Evolutionary conservation across 2,329 filamentous ascomycete genomes (phyloP).

Genomic region (Periconia sp.): DNA sequence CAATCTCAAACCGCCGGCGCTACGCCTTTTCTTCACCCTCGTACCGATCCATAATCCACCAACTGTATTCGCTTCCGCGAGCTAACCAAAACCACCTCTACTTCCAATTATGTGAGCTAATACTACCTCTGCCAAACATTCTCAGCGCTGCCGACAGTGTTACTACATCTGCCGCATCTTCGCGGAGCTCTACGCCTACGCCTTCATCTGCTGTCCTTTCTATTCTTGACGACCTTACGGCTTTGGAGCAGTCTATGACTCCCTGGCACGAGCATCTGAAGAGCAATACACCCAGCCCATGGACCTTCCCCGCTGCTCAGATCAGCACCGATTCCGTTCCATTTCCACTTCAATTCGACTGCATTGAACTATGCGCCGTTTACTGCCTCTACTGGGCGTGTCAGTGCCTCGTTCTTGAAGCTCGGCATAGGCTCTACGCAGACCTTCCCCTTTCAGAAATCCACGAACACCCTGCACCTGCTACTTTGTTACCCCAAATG

Average conservation of each 20-base stretch:
- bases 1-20: conserved; percentile 14
- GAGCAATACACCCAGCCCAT: conserved; percentile 10
- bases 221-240: conserved; percentile 16
- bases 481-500: conserved; percentile 6
- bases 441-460: conserved; percentile 7
- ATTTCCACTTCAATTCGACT: conserved; percentile 23
- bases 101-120: conserved; percentile 22
- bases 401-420: conserved; percentile 24
- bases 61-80: conserved; percentile 14
- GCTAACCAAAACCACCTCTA: conserved; percentile 18
- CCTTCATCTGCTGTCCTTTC: conserved; percentile 1
- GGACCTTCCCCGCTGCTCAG: conserved; percentile 13
- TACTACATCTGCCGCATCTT: too few relatives aligned
- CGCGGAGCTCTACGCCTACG: background rate
- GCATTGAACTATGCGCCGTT: conserved; percentile 23
- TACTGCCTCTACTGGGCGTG: conserved; percentile 24
- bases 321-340: conserved; percentile 9
- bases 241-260: conserved; percentile 15
- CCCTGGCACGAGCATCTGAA: conserved; percentile 20
- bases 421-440: conserved; percentile 12
- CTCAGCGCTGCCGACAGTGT: conserved; percentile 15
- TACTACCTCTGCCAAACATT: conserved; percentile 24
- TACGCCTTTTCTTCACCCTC: conserved; percentile 18
- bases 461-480: conserved; percentile 1
- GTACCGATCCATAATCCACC: conserved; percentile 12